Conservation (phyloP, 1,139 yeast genomes). For the Debaryomyces sp. region DNA sequence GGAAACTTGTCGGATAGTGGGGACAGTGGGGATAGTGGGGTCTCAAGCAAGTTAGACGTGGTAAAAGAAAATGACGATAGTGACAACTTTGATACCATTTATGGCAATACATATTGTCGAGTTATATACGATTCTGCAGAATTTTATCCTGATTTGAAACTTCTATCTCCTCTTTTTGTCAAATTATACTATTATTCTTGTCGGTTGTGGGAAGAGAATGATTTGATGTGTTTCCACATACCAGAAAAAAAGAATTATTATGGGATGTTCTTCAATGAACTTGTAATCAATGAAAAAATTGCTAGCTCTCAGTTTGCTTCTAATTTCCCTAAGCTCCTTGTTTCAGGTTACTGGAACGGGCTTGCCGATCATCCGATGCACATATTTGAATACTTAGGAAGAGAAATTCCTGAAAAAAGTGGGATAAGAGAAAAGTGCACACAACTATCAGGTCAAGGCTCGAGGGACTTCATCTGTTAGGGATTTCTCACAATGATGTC, state of each 20-base stretch:
- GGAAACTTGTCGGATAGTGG: neutral
- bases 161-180: too few species aligned
- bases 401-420: neutral
- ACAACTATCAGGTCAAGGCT: too few species aligned
- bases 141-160: too few species aligned
- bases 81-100: too few species aligned
- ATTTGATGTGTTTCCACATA: neutral
- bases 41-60: neutral
- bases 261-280: conserved; percentile 5
- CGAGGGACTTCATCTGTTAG: too few species aligned
- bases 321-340: conserved; percentile 10
- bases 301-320: conserved; percentile 7
- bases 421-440: too few species aligned
- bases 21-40: neutral
- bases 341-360: conserved; percentile 3
- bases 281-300: conserved; percentile 7
- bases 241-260: neutral
- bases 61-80: neutral
- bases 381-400: conserved; percentile 7
- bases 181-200: conserved; percentile 4
- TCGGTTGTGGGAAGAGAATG: conserved; percentile 2
- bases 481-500: too few species aligned
- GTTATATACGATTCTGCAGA: too few species aligned
- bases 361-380: conserved; percentile 5
- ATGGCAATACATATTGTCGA: too few species aligned